These are phyloP conservation scores for Periglandula ipomoeae DNA, from an alignment of 2,329 filamentous ascomycete species.

Conservation along the genomic window DNA sequence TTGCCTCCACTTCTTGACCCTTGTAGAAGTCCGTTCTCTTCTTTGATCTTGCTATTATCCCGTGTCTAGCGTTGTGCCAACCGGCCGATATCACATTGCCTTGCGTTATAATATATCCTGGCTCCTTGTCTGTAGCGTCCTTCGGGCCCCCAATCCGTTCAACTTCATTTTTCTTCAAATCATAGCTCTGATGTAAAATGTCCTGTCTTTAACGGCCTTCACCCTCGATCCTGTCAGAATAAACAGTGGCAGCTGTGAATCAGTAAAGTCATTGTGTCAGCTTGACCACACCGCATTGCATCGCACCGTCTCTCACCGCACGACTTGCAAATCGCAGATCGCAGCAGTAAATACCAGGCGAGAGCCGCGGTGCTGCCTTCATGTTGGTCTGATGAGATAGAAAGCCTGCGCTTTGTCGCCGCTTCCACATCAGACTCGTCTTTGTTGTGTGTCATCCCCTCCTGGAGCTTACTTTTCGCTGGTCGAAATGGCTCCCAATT, in stretches of 20 bases:
- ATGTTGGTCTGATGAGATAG: background rate
- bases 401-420: slow-evolving; percentile 4
- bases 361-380: background rate
- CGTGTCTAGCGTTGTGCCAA: slow-evolving; percentile 9
- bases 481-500: slow-evolving; percentile 32
- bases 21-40: slow-evolving; percentile 14
- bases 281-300: background rate
- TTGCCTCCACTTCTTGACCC: background rate
- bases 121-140: background rate
- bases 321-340: background rate
- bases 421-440: background rate
- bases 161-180: background rate
- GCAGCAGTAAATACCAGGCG: background rate
- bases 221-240: background rate
- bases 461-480: slow-evolving; percentile 3
- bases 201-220: background rate
- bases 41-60: slow-evolving; percentile 9
- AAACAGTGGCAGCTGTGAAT: background rate
- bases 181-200: background rate
- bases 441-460: background rate
- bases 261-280: background rate
- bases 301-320: background rate
- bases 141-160: background rate
- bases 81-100: slow-evolving; percentile 15
- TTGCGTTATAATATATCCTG: slow-evolving; percentile 8